Conservation (phyloP, 495 filamentous ascomycete species). For the Usnea hakonensis region DNA sequence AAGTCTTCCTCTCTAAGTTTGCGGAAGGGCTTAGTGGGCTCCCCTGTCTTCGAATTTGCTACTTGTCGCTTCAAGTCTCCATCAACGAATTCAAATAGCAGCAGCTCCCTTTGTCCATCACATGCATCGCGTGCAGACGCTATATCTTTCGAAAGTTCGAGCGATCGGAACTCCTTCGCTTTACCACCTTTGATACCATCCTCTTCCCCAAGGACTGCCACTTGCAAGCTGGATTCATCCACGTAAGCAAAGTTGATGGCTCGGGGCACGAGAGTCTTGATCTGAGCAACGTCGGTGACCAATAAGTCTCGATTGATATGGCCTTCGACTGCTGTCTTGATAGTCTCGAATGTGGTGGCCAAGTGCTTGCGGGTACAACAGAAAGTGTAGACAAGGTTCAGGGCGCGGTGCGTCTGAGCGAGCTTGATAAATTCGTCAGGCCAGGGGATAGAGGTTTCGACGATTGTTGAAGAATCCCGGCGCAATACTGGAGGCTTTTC, state of each 20-base stretch:
- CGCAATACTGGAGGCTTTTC: conserved; percentile 30
- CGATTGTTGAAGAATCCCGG: conserved; percentile 35
- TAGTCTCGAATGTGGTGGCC: conserved; percentile 81
- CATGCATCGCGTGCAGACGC: conserved; percentile 28
- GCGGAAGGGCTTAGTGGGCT: conserved; percentile 54
- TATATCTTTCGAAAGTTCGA: conserved; percentile 27
- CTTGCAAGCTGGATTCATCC: conserved; percentile 69
- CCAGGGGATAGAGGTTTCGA: conserved; percentile 53
- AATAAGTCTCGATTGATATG: conserved; percentile 65
- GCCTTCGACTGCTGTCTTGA: conserved; percentile 74
- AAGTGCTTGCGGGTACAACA: conserved; percentile 87
- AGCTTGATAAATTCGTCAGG: conserved; percentile 66
- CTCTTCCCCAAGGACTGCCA: conserved; percentile 65
- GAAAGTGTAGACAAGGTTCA: conserved; percentile 93
- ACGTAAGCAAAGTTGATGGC: conserved; percentile 82
- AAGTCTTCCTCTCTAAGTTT: conserved; percentile 68
- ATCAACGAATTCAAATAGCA: conserved; percentile 89
- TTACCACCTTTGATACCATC: conserved; percentile 40
- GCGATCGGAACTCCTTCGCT: conserved; percentile 31
- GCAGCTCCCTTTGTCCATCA: conserved; percentile 48
- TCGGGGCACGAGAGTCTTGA: conserved; percentile 67
- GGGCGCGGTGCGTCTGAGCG: conserved; percentile 67
- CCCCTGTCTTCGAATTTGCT: conserved; percentile 59
- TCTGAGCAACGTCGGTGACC: conserved; percentile 71
- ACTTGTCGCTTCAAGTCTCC: conserved; percentile 82